Evolutionary conservation across 495 filamentous ascomycete species (phyloP).

Genomic region (Trichoderma reesei): DNA sequence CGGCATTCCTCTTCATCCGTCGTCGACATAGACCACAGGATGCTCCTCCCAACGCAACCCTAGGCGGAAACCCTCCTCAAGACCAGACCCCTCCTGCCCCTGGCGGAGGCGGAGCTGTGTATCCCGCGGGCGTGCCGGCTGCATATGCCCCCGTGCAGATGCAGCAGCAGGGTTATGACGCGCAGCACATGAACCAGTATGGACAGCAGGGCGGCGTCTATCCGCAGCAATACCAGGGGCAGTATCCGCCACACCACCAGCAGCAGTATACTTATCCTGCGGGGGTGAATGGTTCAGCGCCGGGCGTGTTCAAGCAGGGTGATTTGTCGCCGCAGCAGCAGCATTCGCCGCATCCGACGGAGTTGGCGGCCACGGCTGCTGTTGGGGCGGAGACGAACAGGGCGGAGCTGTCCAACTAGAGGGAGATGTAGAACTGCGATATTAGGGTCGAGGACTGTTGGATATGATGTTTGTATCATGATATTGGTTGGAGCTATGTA

Average conservation of each 20-base stretch:
- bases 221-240: constrained; percentile 1
- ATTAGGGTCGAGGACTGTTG: background rate
- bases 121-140: constrained; percentile 5
- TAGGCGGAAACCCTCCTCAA: background rate
- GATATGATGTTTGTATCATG: background rate
- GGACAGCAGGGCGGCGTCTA: constrained; percentile 1
- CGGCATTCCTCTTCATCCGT: background rate
- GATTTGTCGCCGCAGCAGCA: background rate
- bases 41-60: background rate
- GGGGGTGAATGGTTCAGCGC: background rate
- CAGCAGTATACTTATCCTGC: background rate
- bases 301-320: background rate
- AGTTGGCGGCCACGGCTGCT: background rate
- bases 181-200: background rate
- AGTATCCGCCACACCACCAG: background rate
- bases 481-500: background rate
- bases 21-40: background rate
- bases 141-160: background rate
- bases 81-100: background rate
- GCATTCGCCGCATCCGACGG: background rate
- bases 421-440: background rate
- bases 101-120: background rate
- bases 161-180: background rate
- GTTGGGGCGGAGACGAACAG: constrained; percentile 1
- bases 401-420: background rate